Percentiles rank a stretch among this genome's conserved stretches.
Evolutionary conservation across 2,329 filamentous ascomycete species (phyloP).

Genomic region (Ciborinia camelliae): DNA sequence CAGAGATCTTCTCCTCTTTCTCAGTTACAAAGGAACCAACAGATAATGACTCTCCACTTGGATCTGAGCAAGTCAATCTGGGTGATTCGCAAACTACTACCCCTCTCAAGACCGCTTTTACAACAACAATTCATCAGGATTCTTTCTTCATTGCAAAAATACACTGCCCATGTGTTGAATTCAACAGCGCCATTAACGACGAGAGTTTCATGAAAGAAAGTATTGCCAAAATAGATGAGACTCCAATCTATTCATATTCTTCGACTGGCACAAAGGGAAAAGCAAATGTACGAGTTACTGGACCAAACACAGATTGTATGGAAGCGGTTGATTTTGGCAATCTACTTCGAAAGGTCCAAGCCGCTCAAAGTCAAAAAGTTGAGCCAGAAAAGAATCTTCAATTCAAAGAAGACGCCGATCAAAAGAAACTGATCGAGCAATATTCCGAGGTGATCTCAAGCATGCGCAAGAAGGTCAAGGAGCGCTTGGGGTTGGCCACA

Average conservation of each 20-base stretch:
- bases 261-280: neutral
- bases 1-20: neutral
- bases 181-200: constrained; percentile 17
- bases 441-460: constrained; percentile 9
- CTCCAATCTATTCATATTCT: constrained; percentile 14
- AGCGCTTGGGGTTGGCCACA: too few species aligned
- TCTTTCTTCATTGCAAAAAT: constrained; percentile 27
- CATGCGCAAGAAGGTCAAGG: constrained; percentile 1
- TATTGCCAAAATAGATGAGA: neutral
- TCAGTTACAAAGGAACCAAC: neutral
- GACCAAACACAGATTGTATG: constrained; percentile 25
- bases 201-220: constrained; percentile 9
- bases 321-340: constrained; percentile 25
- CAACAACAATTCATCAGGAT: constrained; percentile 27
- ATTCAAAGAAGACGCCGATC: constrained; percentile 11
- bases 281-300: constrained; percentile 14
- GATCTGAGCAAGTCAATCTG: too few species aligned
- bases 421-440: neutral
- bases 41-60: neutral
- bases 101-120: neutral
- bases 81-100: neutral
- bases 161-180: constrained; percentile 15
- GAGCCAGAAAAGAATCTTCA: neutral
- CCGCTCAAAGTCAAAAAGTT: neutral
- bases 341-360: constrained; percentile 13